Conservation (phyloP, 192 early-diverging fungal genomes). For the Linnemannia schmuckeri region DNA sequence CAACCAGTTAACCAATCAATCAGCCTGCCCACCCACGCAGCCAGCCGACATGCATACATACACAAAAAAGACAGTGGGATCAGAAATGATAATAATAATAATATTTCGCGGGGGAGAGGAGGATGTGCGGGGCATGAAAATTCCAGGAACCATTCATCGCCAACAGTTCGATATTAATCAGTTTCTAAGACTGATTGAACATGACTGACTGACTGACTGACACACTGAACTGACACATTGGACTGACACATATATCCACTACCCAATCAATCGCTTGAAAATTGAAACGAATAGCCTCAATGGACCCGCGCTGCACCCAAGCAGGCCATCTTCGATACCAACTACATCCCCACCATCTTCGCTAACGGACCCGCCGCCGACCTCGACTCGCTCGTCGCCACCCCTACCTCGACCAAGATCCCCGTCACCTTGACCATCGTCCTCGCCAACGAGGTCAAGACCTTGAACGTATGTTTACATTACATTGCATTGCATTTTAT, state of each 20-base stretch:
- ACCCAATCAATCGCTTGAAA: background rate
- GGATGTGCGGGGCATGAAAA: background rate
- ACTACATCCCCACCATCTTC: constrained; percentile 62
- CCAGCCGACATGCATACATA: background rate
- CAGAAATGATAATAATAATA: background rate
- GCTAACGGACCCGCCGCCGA: constrained; percentile 40
- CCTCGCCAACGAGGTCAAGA: constrained; percentile 50
- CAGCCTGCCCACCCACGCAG: too few species aligned
- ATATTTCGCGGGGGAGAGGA: background rate
- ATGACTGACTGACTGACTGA: too few species aligned
- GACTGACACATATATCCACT: background rate
- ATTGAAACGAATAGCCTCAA: constrained; percentile 31
- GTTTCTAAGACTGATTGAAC: background rate
- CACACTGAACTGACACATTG: background rate
- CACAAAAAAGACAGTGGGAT: background rate
- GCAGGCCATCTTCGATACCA: constrained; percentile 55
- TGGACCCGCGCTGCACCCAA: constrained; percentile 58
- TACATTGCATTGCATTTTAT: background rate
- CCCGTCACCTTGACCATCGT: constrained; percentile 54
- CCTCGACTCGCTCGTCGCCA: constrained; percentile 35
- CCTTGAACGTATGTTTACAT: constrained; percentile 46
- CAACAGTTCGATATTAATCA: too few species aligned
- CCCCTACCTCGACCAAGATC: constrained; percentile 15
- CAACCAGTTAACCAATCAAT: too few species aligned
- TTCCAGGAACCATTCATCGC: background rate